Conservation (phyloP, 257 asterid genomes). For the Lycium barbarum region DNA sequence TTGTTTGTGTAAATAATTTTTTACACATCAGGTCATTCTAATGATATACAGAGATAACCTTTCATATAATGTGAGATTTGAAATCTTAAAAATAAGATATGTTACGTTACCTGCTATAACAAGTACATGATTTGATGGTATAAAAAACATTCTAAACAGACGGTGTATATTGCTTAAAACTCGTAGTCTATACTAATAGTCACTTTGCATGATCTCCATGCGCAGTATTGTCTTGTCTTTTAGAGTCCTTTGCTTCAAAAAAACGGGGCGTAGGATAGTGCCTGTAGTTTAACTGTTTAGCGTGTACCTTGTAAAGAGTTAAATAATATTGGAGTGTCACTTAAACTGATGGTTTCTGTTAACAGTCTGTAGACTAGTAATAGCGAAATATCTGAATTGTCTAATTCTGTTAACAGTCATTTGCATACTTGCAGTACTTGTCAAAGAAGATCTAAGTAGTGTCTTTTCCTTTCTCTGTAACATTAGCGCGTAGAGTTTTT, state of each 20-base stretch:
- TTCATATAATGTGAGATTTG: too few species aligned
- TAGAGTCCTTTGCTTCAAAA: not conserved
- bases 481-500: not conserved
- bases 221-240: not conserved
- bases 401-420: not conserved
- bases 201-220: conserved; percentile 9
- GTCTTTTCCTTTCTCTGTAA: not conserved
- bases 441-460: not conserved
- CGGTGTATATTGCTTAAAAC: not conserved
- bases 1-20: not conserved
- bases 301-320: conserved; percentile 21
- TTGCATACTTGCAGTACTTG: not conserved
- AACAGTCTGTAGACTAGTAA: too few species aligned
- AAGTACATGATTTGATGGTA: not conserved
- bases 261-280: not conserved
- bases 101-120: not conserved
- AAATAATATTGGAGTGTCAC: not conserved
- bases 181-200: not conserved
- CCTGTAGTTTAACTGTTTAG: conserved; percentile 9
- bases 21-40: not conserved
- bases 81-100: not conserved
- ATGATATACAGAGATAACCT: not conserved
- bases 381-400: too few species aligned
- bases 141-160: not conserved
- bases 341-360: not conserved